These are phyloP conservation scores for Metroxylon sagu DNA, from an alignment of 176 grass and related monocot species.

Conservation along the genomic window DNA sequence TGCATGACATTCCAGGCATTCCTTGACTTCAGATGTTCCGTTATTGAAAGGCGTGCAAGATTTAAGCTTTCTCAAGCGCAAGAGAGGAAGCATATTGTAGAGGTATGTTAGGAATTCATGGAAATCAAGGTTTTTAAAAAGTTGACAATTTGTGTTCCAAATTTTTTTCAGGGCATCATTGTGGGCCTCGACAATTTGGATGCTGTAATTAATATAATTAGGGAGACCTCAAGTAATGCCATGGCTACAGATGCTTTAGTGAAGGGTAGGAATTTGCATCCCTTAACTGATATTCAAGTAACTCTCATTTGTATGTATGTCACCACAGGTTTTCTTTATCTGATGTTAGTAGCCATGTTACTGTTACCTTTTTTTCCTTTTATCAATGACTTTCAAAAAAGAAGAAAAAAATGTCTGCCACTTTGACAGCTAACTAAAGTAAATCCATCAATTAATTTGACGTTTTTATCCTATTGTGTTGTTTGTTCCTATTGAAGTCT, in stretches of 20 bases:
- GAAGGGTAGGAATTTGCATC: slow-evolving; percentile 40
- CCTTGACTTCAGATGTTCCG: slow-evolving; percentile 82
- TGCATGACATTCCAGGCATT: slow-evolving; percentile 45
- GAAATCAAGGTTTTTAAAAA: background rate
- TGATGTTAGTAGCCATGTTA: too few species aligned
- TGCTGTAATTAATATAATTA: slow-evolving; percentile 77
- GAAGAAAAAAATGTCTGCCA: too few species aligned
- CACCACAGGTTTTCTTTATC: too few species aligned
- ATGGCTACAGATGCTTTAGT: slow-evolving; percentile 57
- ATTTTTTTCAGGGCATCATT: slow-evolving; percentile 72
- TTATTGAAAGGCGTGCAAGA: slow-evolving; percentile 86
- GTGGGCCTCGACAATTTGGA: slow-evolving; percentile 95
- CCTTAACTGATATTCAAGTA: background rate
- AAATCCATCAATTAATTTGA: too few species aligned
- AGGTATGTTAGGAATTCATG: slow-evolving; percentile 39
- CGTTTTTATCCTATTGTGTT: background rate
- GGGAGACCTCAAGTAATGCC: slow-evolving; percentile 53
- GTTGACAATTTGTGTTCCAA: background rate
- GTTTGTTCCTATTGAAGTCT: too few species aligned
- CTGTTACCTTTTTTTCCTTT: too few species aligned
- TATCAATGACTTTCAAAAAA: too few species aligned
- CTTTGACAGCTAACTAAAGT: too few species aligned
- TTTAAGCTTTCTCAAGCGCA: slow-evolving; percentile 92
- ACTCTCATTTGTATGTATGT: too few species aligned
- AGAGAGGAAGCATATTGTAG: slow-evolving; percentile 89